Evolutionary conservation across 768 basidiomycete species (phyloP), one percentile per base, ranked within the genome.

Genomic region (Lactifluus hygrophoroides): DNA sequence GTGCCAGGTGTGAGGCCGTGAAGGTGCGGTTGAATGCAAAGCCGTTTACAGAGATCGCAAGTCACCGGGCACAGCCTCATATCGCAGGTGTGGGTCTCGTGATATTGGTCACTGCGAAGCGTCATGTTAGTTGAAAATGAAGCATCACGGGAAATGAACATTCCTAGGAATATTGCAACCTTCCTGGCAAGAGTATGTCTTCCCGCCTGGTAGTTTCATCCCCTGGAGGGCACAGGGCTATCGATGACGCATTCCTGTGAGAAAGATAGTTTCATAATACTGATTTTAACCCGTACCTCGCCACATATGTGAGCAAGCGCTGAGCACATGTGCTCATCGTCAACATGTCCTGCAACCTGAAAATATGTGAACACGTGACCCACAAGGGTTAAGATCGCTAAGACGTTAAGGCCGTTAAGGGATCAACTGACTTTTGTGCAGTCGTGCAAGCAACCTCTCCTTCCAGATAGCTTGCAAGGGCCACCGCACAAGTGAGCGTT

Each of bases 221-320:
- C 48, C 43, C 17, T 45, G 35, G 23, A 64, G 60, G 46, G 35
- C 56, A 28, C 63, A 64, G 1, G 60, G 63, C 63, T 64, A 37
- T 10, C 3, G 7, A 38, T 46, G 5, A n/a, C n/a, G n/a, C n/a
- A n/a, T n/a, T 32, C 28, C 17, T 5, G 30, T 48, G 25, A 42
- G 5, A 11, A 32, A 27, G 45, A 30, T 21, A n/a, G 6, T 2
- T 23, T 30, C 1, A 21, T 17, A 16, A n/a, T 25, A 4, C 14
- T 40, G 6, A 16, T 42, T n/a, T 34, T 38, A 30, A 27, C 69
- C 57, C 57, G 77, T 51, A 57, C 83, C 75, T 76, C 68, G 27
- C 81, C 83, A 55, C 84, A 85, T 34, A 75, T 75, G 58, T 85
- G 84, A 0, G 74, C 64, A 23, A 70, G 67, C 4, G 82, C 80